Evolutionary conservation across 2,329 filamentous ascomycete genomes (phyloP), one percentile per base, ranked within the genome.

Genomic region (Sporothrix mexicana): DNA sequence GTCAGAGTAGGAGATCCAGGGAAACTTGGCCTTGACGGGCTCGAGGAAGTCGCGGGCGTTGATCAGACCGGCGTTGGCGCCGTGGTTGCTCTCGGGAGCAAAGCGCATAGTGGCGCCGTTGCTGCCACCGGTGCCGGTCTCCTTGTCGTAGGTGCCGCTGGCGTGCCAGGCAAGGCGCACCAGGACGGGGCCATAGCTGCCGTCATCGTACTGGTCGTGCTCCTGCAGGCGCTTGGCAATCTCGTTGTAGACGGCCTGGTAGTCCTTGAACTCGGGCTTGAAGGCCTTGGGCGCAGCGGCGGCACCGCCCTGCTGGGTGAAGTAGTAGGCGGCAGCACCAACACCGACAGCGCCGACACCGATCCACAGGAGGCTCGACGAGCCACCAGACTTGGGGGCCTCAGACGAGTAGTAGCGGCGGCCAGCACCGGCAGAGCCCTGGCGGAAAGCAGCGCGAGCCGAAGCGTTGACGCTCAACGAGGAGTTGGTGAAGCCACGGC

Each of bases 21-120:
- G 95, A 88, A 93, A 95, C 83, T 95, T 90, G 77, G 87, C 85
- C 87, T 98, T 97, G 78, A 98, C 87, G 75, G 95, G 94, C 84
- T 97, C 93, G 74, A 98, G 89, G 87, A 98, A 98, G 83, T 97
- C 91, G 74, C 95, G 93, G 75, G 95, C 96, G 78, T 89, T 85
- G 81, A 92, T 90, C 79, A 98, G 87, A 77, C 95, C 96, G 74
- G 95, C 94, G 80, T 99, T 99, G 83, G 95, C 96, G 77, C 94
- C 94, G 83, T 99, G 95, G 82, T 91, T 91, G 74, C 89, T 87
- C 85, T 98, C 96, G 64, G 95, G 95, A 30, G 91, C 87, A 82
- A 98, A 98, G 80, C 96, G 91, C 96, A 98, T 98, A 77, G 95
- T 98, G 73, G 95, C 95, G 77, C 96, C 95, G 82, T 98, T 97